Conservation (phyloP, 148 eudicot genomes). For the Arbutus unedo region DNA sequence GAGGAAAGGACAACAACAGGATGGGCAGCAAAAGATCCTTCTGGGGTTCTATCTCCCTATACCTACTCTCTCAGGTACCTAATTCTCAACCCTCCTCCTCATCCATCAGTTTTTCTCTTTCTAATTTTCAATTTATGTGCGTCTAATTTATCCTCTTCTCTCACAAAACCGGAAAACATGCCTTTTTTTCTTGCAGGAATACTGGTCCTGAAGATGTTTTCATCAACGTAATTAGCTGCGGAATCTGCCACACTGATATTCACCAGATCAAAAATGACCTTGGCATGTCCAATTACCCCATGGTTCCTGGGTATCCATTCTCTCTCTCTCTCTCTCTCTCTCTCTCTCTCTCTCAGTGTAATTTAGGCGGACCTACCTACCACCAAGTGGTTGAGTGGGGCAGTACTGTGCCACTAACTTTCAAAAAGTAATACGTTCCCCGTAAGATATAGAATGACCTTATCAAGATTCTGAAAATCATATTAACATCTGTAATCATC, state of each 20-base stretch:
- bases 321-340: not conserved
- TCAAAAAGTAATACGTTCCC: too few relatives aligned
- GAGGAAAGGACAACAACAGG: conserved; percentile 56
- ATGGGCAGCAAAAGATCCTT: conserved; percentile 84
- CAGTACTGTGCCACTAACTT: too few relatives aligned
- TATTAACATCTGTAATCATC: too few relatives aligned
- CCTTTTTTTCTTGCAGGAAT: conserved; percentile 33
- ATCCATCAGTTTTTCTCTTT: not conserved
- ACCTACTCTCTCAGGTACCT: conserved; percentile 70
- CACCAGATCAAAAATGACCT: conserved; percentile 84
- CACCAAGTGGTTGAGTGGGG: too few relatives aligned
- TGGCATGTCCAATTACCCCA: conserved; percentile 82
- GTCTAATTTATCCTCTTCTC: not conserved
- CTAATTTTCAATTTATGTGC: not conserved
- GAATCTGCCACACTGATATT: conserved; percentile 84
- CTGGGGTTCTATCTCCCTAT: conserved; percentile 78
- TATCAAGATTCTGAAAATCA: too few relatives aligned
- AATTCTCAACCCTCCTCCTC: not conserved
- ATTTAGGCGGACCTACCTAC: too few relatives aligned
- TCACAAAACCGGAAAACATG: not conserved
- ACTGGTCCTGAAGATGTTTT: conserved; percentile 79
- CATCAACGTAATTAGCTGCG: conserved; percentile 69
- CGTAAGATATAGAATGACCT: too few relatives aligned
- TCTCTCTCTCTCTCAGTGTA: not conserved
- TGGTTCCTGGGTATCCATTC: conserved; percentile 86